Evolutionary conservation across 352 stramenopile genomes (phyloP).

Genomic region (Pythium guiyangense): DNA sequence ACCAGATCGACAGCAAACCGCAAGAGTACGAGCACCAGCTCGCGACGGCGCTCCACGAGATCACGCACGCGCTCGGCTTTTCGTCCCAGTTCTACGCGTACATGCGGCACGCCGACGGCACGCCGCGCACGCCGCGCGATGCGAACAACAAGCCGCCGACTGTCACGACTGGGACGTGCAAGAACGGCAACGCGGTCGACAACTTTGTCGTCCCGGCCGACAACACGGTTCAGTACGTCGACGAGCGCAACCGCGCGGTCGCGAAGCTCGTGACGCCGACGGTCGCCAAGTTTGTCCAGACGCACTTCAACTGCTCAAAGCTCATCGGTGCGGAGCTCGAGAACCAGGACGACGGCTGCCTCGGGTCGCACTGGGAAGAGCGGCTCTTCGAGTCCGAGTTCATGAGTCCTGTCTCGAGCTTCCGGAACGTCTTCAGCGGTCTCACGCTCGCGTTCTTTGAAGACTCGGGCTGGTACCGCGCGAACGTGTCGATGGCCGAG

Average conservation of each 20-base stretch:
- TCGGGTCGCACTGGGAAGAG: conserved; percentile 84
- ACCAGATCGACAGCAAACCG: conserved; percentile 47
- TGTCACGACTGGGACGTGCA: conserved; percentile 24
- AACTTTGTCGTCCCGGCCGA: conserved; percentile 30
- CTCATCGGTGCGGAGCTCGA: conserved; percentile 73
- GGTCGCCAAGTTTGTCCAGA: conserved; percentile 48
- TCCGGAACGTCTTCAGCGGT: conserved; percentile 62
- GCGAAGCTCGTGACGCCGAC: conserved; percentile 68
- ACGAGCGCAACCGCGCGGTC: conserved; percentile 47
- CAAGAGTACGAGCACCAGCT: conserved; percentile 61
- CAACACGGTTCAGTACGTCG: conserved; percentile 51
- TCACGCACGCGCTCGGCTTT: conserved; percentile 79
- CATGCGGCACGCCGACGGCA: conserved; percentile 67
- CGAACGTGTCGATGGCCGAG: conserved; percentile 42
- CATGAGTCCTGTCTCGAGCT: conserved; percentile 76
- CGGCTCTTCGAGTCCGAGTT: conserved; percentile 80
- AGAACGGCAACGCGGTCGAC: conserved; percentile 43
- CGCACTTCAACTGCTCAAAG: conserved; percentile 61
- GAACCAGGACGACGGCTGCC: conserved; percentile 62
- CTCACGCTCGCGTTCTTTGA: conserved; percentile 81
- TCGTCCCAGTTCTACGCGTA: conserved; percentile 70
- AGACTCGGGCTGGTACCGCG: conserved; percentile 78
- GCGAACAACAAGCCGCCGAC: conserved; percentile 28
- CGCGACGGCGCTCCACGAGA: conserved; percentile 73
- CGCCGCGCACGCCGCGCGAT: conserved; percentile 55